These are phyloP conservation scores for Alloascoidea hylecoeti DNA, from an alignment of 805 yeast genomes.

Conservation along the genomic window DNA sequence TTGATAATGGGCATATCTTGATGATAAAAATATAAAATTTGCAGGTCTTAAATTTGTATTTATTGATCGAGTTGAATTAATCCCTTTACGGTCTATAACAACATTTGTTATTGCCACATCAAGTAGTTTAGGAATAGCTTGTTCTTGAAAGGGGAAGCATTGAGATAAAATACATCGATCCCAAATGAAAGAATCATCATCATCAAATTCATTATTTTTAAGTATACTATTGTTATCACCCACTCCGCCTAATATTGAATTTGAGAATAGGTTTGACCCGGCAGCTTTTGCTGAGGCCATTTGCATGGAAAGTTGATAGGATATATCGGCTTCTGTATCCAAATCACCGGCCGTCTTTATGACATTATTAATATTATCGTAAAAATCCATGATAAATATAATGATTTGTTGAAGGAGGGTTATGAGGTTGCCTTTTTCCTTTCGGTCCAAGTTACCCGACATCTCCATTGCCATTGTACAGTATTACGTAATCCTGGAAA, in stretches of 20 bases:
- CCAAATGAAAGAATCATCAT: constrained; percentile 23
- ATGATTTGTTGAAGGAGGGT: constrained; percentile 9
- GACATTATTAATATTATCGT: constrained; percentile 10
- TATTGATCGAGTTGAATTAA: constrained; percentile 23
- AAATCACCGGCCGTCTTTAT: constrained; percentile 1
- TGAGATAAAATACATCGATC: constrained; percentile 21
- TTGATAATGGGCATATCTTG: constrained; percentile 22
- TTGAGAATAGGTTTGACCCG: constrained; percentile 15
- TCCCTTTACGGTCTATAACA: constrained; percentile 19
- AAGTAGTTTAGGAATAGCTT: constrained; percentile 20
- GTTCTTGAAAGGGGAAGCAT: constrained; percentile 21
- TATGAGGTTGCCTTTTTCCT: background rate
- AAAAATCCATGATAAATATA: constrained; percentile 12
- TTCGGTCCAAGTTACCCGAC: background rate
- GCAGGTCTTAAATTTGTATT: constrained; percentile 23
- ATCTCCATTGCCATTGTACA: constrained; percentile 1
- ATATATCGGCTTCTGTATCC: constrained; percentile 4
- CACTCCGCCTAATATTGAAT: constrained; percentile 9
- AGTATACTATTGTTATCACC: constrained; percentile 7
- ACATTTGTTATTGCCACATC: constrained; percentile 20
- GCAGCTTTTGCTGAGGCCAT: constrained; percentile 13
- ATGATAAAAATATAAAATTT: constrained; percentile 22
- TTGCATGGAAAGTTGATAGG: constrained; percentile 9
- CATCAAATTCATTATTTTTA: constrained; percentile 7
- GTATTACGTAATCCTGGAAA: background rate